These are phyloP conservation scores for Globisporangium ultimum DNA, from an alignment of 352 stramenopile species.

Conservation along the genomic window DNA sequence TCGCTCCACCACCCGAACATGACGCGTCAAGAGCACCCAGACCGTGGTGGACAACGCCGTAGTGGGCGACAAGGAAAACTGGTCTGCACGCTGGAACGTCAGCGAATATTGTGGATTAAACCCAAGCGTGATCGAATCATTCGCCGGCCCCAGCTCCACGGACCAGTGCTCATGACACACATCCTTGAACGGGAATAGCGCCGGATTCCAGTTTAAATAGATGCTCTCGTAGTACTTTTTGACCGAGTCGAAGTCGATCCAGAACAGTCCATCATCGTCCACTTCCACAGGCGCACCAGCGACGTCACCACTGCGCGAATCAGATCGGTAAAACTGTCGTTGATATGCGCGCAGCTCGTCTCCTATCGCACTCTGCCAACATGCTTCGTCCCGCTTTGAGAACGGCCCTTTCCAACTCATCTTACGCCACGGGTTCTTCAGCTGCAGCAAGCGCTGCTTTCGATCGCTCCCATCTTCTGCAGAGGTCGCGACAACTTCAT, in stretches of 20 bases:
- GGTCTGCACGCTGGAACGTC: slow-evolving; percentile 36
- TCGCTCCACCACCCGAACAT: slow-evolving; percentile 83
- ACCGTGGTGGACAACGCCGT: slow-evolving; percentile 47
- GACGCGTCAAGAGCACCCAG: slow-evolving; percentile 92
- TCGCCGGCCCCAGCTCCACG: slow-evolving; percentile 67
- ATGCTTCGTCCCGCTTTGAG: slow-evolving; percentile 51
- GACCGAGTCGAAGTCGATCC: slow-evolving; percentile 94
- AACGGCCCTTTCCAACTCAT: slow-evolving; percentile 86
- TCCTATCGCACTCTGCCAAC: slow-evolving; percentile 53
- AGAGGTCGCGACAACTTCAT: slow-evolving; percentile 47
- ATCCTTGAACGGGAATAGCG: slow-evolving; percentile 85
- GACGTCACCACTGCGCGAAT: slow-evolving; percentile 4
- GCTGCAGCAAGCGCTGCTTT: slow-evolving; percentile 81
- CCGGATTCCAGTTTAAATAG: slow-evolving; percentile 96
- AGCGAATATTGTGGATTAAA: slow-evolving; percentile 95
- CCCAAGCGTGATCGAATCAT: slow-evolving; percentile 89
- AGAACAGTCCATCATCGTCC: slow-evolving; percentile 96
- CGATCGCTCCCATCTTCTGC: slow-evolving; percentile 14
- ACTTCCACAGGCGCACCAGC: slow-evolving; percentile 13
- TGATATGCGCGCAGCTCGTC: slow-evolving; percentile 60
- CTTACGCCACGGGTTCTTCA: slow-evolving; percentile 97
- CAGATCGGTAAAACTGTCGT: slow-evolving; percentile 38
- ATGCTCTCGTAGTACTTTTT: slow-evolving; percentile 91
- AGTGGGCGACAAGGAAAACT: slow-evolving; percentile 12
- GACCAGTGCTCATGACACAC: slow-evolving; percentile 86